Evolutionary conservation across 345 rosid genomes (phyloP).

Genomic region (Microcos paniculata): DNA sequence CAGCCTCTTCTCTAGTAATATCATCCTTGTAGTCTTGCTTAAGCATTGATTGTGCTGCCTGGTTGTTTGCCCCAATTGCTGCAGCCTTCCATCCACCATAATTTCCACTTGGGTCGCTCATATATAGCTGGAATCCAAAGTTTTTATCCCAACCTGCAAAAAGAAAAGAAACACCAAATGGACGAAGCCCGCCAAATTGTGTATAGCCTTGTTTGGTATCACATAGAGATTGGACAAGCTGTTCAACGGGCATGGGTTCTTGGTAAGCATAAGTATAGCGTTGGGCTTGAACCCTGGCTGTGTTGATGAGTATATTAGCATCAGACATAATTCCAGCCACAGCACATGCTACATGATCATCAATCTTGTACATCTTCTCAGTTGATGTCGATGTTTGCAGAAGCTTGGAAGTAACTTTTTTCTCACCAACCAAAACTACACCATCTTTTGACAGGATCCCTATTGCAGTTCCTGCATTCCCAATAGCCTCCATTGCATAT

Average conservation of each 20-base stretch:
- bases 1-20: conserved; percentile 49
- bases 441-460: conserved; percentile 89
- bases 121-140: conserved; percentile 85
- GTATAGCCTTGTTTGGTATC: conserved; percentile 98
- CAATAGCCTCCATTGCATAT: conserved; percentile 98
- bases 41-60: conserved; percentile 92
- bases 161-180: conserved; percentile 89
- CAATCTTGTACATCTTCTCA: conserved; percentile 98
- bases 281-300: conserved; percentile 92
- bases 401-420: conserved; percentile 95
- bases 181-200: conserved; percentile 96
- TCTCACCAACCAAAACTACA: conserved; percentile 89
- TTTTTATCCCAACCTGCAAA: conserved; percentile 98
- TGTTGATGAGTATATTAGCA: conserved; percentile 93
- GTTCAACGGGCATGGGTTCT: conserved; percentile 97
- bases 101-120: conserved; percentile 97
- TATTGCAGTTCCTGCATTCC: conserved; percentile 94
- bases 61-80: conserved; percentile 93
- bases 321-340: conserved; percentile 99
- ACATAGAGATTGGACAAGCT: conserved; percentile 91
- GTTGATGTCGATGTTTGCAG: conserved; percentile 85
- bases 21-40: conserved; percentile 96
- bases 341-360: conserved; percentile 93
- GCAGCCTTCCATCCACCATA: conserved; percentile 98
- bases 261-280: conserved; percentile 89